Percentiles rank a stretch among this genome's conserved stretches.
Conservation (phyloP, 768 basidiomycete genomes). For the Tylopilus plumbeoviolaceoides region DNA sequence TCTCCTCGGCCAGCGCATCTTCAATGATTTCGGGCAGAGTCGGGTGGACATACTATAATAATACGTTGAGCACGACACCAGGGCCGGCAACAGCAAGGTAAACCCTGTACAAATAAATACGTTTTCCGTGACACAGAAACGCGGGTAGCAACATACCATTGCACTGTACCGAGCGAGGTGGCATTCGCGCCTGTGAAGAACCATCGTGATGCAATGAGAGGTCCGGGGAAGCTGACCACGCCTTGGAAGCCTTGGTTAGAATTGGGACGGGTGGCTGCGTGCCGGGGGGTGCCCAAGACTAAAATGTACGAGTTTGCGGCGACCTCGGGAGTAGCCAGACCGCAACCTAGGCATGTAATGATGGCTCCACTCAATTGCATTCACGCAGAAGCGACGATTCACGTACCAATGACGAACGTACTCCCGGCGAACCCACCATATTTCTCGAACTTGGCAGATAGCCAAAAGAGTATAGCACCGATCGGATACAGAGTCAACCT, state of each 20-base stretch:
- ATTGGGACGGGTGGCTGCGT: slow-evolving; percentile 71
- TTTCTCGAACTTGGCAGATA: slow-evolving; percentile 62
- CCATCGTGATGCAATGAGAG: slow-evolving; percentile 70
- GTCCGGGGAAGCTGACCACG: slow-evolving; percentile 67
- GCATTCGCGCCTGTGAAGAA: slow-evolving; percentile 69
- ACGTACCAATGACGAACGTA: slow-evolving; percentile 62
- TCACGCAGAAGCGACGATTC: too few species aligned
- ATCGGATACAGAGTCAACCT: slow-evolving; percentile 54
- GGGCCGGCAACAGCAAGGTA: slow-evolving; percentile 64
- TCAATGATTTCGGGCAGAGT: slow-evolving; percentile 67
- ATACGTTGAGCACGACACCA: slow-evolving; percentile 54
- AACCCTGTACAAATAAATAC: slow-evolving; percentile 38
- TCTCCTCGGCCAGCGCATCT: slow-evolving; percentile 51
- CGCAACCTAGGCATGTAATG: slow-evolving; percentile 49
- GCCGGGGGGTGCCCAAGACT: slow-evolving; percentile 61
- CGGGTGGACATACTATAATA: slow-evolving; percentile 63
- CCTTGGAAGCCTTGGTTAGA: slow-evolving; percentile 81
- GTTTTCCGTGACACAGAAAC: neutral
- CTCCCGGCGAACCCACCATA: slow-evolving; percentile 74
- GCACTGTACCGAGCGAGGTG: slow-evolving; percentile 58
- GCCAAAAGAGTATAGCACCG: slow-evolving; percentile 80
- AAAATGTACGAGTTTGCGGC: slow-evolving; percentile 80
- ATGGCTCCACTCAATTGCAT: neutral
- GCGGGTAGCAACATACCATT: slow-evolving; percentile 43
- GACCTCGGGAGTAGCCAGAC: slow-evolving; percentile 63